These are phyloP conservation scores for Clausena lansium DNA, from an alignment of 345 rosid genomes.

Conservation along the genomic window DNA sequence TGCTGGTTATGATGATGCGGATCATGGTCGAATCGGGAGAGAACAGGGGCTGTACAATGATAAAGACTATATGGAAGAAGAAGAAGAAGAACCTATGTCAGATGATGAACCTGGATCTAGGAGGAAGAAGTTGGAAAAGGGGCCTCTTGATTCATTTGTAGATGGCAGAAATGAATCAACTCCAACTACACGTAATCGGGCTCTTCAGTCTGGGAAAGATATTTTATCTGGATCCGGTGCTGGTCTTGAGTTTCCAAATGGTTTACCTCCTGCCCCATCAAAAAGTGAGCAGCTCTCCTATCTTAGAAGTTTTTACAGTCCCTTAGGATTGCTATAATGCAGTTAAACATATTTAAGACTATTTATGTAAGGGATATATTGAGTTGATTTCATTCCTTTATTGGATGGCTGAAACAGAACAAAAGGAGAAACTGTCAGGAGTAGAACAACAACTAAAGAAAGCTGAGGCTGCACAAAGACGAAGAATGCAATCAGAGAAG, in stretches of 20 bases:
- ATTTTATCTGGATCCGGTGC: conserved; percentile 31
- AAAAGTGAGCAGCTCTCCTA: conserved; percentile 50
- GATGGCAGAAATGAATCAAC: conserved; percentile 41
- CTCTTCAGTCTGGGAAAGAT: conserved; percentile 58
- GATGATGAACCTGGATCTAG: conserved; percentile 33
- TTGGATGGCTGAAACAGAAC: conserved; percentile 36
- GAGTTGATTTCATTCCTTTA: conserved; percentile 1
- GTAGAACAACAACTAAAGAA: conserved; percentile 72
- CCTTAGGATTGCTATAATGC: background rate
- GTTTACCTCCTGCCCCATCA: conserved; percentile 57
- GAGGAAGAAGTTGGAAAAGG: conserved; percentile 42
- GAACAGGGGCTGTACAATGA: conserved; percentile 21
- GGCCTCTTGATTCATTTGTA: conserved; percentile 29
- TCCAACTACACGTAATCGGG: conserved; percentile 56
- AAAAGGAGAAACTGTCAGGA: conserved; percentile 69
- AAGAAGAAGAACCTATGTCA: conserved; percentile 35
- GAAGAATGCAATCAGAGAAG: conserved; percentile 70
- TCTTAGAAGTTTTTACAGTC: background rate
- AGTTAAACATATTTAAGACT: background rate
- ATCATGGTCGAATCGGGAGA: conserved; percentile 30
- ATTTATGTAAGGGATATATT: background rate
- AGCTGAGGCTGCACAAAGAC: conserved; percentile 70
- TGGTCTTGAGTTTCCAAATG: conserved; percentile 59
- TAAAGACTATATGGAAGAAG: conserved; percentile 25
- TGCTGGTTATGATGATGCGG: conserved; percentile 32